phyloP scores from a whole-genome alignment of 2,329 filamentous ascomycete genomes.

The Pseudogymnoascus sp. region DNA sequence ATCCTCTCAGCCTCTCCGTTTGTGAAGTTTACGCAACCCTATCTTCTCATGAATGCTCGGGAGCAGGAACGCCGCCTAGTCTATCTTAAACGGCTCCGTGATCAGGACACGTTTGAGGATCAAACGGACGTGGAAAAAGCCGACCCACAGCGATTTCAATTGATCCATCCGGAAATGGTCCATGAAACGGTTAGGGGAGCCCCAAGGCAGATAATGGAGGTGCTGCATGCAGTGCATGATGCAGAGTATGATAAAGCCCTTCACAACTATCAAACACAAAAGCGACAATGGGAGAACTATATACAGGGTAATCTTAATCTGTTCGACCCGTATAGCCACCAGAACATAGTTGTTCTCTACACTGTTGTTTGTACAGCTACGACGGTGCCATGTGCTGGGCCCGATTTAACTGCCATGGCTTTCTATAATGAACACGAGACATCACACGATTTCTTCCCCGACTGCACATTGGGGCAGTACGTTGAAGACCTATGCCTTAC shows the following conservation, averaged over 20 bases:
- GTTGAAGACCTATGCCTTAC: conserved; percentile 80
- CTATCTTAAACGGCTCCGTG: conserved; percentile 74
- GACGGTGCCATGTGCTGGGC: conserved; percentile 87
- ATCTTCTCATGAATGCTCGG: conserved; percentile 83
- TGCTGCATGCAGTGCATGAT: conserved; percentile 89
- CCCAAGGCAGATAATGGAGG: conserved; percentile 82
- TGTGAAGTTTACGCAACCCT: conserved; percentile 90
- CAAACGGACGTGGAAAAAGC: conserved; percentile 51
- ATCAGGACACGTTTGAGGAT: conserved; percentile 61
- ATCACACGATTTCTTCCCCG: conserved; percentile 61
- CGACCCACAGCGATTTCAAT: conserved; percentile 68
- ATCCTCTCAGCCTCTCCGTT: conserved; percentile 93
- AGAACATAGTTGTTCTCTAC: conserved; percentile 91
- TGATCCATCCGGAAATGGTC: conserved; percentile 94
- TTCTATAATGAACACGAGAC: conserved; percentile 89
- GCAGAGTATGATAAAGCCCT: conserved; percentile 94
- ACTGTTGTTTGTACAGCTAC: conserved; percentile 90
- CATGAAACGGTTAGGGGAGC: conserved; percentile 73
- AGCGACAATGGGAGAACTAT: conserved; percentile 92
- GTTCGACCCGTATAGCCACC: conserved; percentile 91
- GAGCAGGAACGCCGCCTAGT: conserved; percentile 81
- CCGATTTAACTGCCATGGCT: conserved; percentile 79
- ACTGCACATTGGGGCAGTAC: conserved; percentile 91
- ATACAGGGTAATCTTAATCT: conserved; percentile 80
- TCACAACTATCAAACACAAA: conserved; percentile 90